Base-by-base conservation (phyloP, 1,139 yeast genomes). In the Blastobotrys elegans region DNA sequence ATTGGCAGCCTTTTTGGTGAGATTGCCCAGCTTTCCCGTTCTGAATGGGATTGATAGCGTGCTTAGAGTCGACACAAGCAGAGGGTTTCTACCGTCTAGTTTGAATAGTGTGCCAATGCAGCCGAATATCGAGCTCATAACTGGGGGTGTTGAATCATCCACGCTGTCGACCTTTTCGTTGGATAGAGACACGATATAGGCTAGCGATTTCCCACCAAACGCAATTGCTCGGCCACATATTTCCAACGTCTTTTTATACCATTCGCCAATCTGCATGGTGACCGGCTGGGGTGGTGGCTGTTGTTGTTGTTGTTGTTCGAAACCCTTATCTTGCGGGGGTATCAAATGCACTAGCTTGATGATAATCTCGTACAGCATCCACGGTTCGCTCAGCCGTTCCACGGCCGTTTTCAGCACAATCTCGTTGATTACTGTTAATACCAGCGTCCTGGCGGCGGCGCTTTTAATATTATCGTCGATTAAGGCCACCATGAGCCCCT, bases 311-410 rank as follows among this genome's bases (percentile, higher is more conserved):
- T 22, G 8, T 16, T 45, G 22, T 16, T 27, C 42, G n/a, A 11
- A 20, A 16, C 14, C 22, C 8, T 21, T 17, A 13, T 24, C 31
- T 34, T 33, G 27, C 6, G 33, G 37, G n/a, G n/a, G n/a, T 13
- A 48, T 14, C 17, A 46, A 36, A 14, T 56, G 61, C 35, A 62
- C 53, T 6, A 65, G 51, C 47, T 66, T 64, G 21, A 69, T 65
- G 11, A 71, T 54, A 5, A 74, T 59, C 30, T 69, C 73, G 63
- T 75, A 71, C 5, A 74, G 48, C 63, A 71, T 65, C 66, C 73
- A 74, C 30, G 73, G 73, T 50, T 74, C 75, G 21, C 72, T 64
- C 20, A 76, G 52, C 53, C 72, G 72, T 13, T 70, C 71, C 2
- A 74, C 56, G 1, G 68, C 57, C 44, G 67, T 73, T 38, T 61